Base-by-base conservation (phyloP, 1,284 basidiomycete species). In the Earliella scabrosa region DNA sequence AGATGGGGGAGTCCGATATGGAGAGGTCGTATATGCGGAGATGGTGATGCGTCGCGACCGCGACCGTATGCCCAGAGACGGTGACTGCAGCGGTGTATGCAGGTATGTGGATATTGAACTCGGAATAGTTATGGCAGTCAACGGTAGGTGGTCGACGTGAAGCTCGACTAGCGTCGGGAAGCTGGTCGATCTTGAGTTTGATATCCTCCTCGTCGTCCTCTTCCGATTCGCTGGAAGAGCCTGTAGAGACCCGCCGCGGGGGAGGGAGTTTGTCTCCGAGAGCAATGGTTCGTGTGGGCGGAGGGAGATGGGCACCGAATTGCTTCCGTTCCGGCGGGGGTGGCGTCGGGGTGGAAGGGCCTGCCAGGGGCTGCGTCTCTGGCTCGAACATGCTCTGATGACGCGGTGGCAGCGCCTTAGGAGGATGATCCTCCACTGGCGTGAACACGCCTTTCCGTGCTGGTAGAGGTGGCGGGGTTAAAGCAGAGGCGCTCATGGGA, bases 151-250 rank as follows among this genome's bases (percentile, higher is more conserved):
- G 88, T 0, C 89, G 82, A 8, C 94, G 84, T 23, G 92, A 96
- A 1, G 94, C 89, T 44, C 84, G 82, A 45, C 87, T 93, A 9
- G 85, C 81, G 70, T 97, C 94, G 0, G 95, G 94, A 52, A 93
- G 82, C 20, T 84, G 77, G 56, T 95, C 90, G 0, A 82, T 58
- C 51, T 68, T 69, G 24, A 62, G 55, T 57, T 70, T 72, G 11
- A 63, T 41, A 10, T 73, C 71, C 16, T 50, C 53, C 1, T 56
- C 59, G 11, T 74, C 73, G 20, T 73, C 70, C 34, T 69, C 70
- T 27, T 66, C 68, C 13, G 64, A 64, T 36, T 88, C 82, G 26
- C 84, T 81, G n/a, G 80, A 82, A 4, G 80, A 81, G 2, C 77
- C 73, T 1, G 75, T 75, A 1, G 71, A 67, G 1, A 77, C 68